Evolutionary conservation across 495 filamentous ascomycete genomes (phyloP), one percentile per base, ranked within the genome.

Genomic region (Penicillium arizonense): DNA sequence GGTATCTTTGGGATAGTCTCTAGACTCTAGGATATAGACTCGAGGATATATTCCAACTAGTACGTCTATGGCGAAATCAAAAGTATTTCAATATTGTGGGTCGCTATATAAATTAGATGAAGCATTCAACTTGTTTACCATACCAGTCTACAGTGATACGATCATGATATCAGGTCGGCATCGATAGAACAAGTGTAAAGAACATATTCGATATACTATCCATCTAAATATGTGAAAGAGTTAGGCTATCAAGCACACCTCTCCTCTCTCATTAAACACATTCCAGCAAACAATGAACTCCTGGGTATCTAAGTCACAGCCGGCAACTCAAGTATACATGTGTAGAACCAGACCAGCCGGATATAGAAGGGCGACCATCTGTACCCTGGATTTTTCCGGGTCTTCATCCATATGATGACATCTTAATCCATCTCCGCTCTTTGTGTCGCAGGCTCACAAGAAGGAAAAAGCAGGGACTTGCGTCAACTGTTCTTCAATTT

Each of bases 261-360:
- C 37, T 26, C 20, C 23, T 6, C 12, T 7, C 41, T 35, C 18
- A 26, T 16, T 6, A 10, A 43, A 26, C 18, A 26, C 16, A 35
- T 34, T 53, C 28, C 21, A 44, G 44, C 39, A 57, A 38, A 35
- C 12, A 45, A 47, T 37, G 53, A 58, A 56, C 56, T 62, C 56
- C 56, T 43, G 59, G 59, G 59, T 63, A 63, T 63, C 49, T 28
- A 53, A 50, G 43, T 63, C 42, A 39, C 44, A 33, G 32, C 30
- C 24, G 13, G 12, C 26, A 50, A 23, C 41, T 20, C 33, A 46
- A 40, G 39, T 24, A 24, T 30, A 30, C 28, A 30, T 47, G 26
- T 48, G 28, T 54, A 50, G 50, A 40, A 37, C 50, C 44, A 61
- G 64, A 37, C 52, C 55, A 39, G 46, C 46, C 46, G 34, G 35